These are phyloP conservation scores for Mycena polygramma DNA, from an alignment of 768 basidiomycete species.

Conservation along the genomic window DNA sequence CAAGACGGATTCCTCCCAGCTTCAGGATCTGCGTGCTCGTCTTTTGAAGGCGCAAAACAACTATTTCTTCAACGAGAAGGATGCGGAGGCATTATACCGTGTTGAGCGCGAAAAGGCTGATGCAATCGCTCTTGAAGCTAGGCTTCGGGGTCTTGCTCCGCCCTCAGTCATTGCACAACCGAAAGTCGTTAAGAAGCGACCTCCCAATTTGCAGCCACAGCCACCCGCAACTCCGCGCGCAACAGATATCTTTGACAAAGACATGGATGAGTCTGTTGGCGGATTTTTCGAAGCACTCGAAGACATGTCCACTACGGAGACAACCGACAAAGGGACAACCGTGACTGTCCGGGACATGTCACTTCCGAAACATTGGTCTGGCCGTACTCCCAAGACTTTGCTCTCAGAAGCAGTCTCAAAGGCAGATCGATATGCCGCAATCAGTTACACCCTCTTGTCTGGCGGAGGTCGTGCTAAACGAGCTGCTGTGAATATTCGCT, in stretches of 20 bases:
- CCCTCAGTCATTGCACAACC: constrained; percentile 2
- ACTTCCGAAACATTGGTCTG: constrained; percentile 87
- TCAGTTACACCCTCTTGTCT: constrained; percentile 76
- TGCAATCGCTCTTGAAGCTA: constrained; percentile 56
- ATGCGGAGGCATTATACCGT: constrained; percentile 71
- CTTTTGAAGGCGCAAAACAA: constrained; percentile 63
- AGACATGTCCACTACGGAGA: constrained; percentile 67
- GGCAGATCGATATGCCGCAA: constrained; percentile 79
- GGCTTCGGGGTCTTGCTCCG: constrained; percentile 46
- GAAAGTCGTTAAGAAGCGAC: constrained; percentile 23
- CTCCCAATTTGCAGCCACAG: constrained; percentile 28
- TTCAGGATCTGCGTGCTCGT: constrained; percentile 58
- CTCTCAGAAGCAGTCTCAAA: constrained; percentile 79
- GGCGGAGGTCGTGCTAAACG: constrained; percentile 82
- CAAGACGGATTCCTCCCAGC: constrained; percentile 43
- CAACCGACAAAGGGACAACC: constrained; percentile 66
- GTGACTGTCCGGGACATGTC: constrained; percentile 78
- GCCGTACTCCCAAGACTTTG: constrained; percentile 82
- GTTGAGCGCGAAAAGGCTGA: constrained; percentile 67
- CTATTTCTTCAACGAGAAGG: constrained; percentile 79
- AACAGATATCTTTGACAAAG: constrained; percentile 67
- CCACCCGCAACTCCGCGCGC: constrained; percentile 10
- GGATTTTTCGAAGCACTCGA: constrained; percentile 85
- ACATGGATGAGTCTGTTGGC: constrained; percentile 61
- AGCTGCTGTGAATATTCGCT: constrained; percentile 78